Evolutionary conservation across 768 basidiomycete species (phyloP), one percentile per base, ranked within the genome.

Genomic region (Russula griseocarnosa): DNA sequence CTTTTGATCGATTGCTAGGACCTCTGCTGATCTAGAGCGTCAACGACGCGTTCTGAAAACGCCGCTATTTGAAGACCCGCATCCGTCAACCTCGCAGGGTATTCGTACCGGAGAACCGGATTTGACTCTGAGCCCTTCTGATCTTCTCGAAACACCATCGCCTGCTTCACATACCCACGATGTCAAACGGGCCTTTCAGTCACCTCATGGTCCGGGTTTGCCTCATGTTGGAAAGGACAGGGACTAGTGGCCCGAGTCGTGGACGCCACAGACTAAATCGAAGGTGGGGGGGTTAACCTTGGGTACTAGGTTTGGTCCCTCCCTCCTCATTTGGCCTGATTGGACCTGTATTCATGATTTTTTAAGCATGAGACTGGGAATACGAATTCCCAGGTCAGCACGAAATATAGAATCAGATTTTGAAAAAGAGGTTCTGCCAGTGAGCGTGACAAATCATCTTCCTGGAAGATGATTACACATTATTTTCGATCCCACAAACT

Each of bases 171-270:
- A 60, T 24, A 42, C 51, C 28, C 36, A 40, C n/a, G 36, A 55
- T 13, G 10, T 28, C 20, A 55, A 42, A 55, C 44, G 32, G 38
- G 28, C 58, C 28, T 26, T 28, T 18, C 51, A 7, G 11, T 22
- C 51, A 44, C 32, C 56, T 9, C 34, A 38, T 16, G 9, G 20
- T 50, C 20, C 51, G 28, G 56, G 47, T n/a, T 18, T 66, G 26
- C 55, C 63, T 26, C 34, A 14, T 36, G 10, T 50, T 24, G 52
- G 50, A 50, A 44, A 40, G 42, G 66, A 67, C 22, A 56, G 22
- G 55, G 66, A 63, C 32, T 68, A 66, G 67, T 62, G 63, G 47
- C 68, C 68, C 2, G 60, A 67, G 28, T 16, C 62, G 24, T 69
- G 68, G 66, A 54, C 54, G 7, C 66, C 68, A 16, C 55, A 52